A percentile compares a stretch with the other conserved stretches of the same genome.
Conservation (phyloP, 2,329 filamentous ascomycete genomes). For the Xenoacremonium recifei region DNA sequence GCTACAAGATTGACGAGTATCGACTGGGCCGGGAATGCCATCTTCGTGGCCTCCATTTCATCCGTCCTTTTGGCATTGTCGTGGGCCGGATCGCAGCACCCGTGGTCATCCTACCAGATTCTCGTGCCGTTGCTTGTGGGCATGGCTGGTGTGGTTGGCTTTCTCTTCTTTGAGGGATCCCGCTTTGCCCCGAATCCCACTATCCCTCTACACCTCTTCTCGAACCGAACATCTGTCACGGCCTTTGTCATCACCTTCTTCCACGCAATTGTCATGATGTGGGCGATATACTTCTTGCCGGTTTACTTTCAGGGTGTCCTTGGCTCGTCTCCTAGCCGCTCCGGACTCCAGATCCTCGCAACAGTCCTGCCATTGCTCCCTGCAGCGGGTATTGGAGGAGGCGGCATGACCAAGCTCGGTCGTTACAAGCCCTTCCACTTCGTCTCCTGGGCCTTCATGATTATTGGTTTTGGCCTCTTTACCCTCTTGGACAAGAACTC, state of each 20-base stretch:
- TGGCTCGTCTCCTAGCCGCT: constrained; percentile 27
- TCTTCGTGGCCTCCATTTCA: constrained; percentile 36
- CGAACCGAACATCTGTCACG: constrained; percentile 36
- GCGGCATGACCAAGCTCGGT: constrained; percentile 29
- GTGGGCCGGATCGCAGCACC: constrained; percentile 50
- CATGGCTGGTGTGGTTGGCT: constrained; percentile 32
- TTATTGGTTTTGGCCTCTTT: constrained; percentile 41
- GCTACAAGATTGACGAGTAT: constrained; percentile 21
- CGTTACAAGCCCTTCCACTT: constrained; percentile 32
- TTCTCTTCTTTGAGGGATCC: constrained; percentile 33
- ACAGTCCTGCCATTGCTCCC: constrained; percentile 27
- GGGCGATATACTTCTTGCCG: constrained; percentile 41
- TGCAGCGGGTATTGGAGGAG: constrained; percentile 21
- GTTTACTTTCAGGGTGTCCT: constrained; percentile 48
- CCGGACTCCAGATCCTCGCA: constrained; percentile 28
- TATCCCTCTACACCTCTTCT: constrained; percentile 44
- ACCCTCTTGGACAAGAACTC: constrained; percentile 38
- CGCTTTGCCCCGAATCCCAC: constrained; percentile 28
- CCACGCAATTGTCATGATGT: constrained; percentile 28
- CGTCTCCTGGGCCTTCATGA: constrained; percentile 32
- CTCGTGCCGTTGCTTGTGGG: constrained; percentile 48
- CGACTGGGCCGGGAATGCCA: constrained; percentile 40
- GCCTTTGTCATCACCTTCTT: constrained; percentile 19
- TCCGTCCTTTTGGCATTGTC: constrained; percentile 49
- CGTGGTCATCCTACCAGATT: constrained; percentile 47